Evolutionary conservation across 176 grass and related monocot genomes (phyloP).

Genomic region (barley (Hordeum vulgare)): DNA sequence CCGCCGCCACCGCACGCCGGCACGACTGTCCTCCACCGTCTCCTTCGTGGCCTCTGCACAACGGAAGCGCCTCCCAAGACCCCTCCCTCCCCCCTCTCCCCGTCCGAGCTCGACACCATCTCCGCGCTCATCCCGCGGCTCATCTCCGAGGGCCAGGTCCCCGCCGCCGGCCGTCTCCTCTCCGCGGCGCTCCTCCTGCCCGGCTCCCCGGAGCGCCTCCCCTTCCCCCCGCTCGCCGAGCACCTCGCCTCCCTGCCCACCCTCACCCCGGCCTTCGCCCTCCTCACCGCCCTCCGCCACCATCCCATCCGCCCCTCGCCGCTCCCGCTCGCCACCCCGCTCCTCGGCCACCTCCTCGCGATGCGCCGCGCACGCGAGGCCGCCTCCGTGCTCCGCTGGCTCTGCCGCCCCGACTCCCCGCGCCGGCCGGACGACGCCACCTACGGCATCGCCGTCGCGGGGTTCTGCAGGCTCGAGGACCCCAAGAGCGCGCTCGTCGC

Average conservation of each 20-base stretch:
- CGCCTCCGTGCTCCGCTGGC: slow-evolving; percentile 42
- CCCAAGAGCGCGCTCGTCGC: slow-evolving; percentile 22
- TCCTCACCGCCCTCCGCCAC: slow-evolving; percentile 41
- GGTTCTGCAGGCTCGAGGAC: slow-evolving; percentile 42
- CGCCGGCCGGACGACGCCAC: slow-evolving; percentile 21
- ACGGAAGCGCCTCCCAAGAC: not conserved
- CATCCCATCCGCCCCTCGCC: slow-evolving; percentile 34
- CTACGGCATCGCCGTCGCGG: slow-evolving; percentile 21
- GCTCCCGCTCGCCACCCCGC: slow-evolving; percentile 33
- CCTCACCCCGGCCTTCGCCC: slow-evolving; percentile 34
- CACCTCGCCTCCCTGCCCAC: slow-evolving; percentile 47
- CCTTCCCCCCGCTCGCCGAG: slow-evolving; percentile 17
- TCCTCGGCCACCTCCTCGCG: slow-evolving; percentile 33
- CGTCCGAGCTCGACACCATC: slow-evolving; percentile 18
- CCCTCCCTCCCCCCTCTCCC: slow-evolving; percentile 15
- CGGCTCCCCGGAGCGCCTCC: slow-evolving; percentile 27
- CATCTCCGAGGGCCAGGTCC: slow-evolving; percentile 19
- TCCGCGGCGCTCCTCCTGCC: slow-evolving; percentile 36
- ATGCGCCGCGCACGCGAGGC: slow-evolving; percentile 29
- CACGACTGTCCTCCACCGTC: not conserved
- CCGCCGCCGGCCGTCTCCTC: slow-evolving; percentile 44
- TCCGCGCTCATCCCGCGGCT: slow-evolving; percentile 36
- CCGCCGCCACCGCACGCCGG: not conserved
- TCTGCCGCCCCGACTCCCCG: slow-evolving; percentile 47
- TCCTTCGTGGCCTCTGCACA: slow-evolving; percentile 15